A percentile compares a stretch with the other conserved stretches of the same genome.
These are phyloP conservation scores for Cordyceps cicadae DNA, from an alignment of 2,329 filamentous ascomycete genomes.

Conservation along the genomic window DNA sequence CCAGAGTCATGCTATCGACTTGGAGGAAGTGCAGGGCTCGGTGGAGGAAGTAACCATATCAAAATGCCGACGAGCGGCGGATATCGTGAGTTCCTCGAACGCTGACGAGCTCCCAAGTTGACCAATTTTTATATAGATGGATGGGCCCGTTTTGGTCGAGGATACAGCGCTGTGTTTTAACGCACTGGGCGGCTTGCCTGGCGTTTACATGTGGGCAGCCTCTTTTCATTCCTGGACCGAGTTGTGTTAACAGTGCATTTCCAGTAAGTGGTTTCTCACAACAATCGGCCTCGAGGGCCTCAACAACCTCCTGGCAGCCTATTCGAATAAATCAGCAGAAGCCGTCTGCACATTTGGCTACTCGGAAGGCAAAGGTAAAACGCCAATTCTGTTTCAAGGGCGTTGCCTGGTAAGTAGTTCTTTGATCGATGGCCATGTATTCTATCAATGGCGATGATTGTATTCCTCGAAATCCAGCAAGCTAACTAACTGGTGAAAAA, in stretches of 20 bases:
- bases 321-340: slow-evolving; percentile 83
- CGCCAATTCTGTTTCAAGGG: slow-evolving; percentile 86
- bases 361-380: slow-evolving; percentile 72
- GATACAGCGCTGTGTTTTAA: slow-evolving; percentile 93
- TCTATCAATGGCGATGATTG: too few relatives aligned
- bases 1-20: slow-evolving; percentile 64
- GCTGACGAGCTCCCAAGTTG: background rate
- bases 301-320: slow-evolving; percentile 82
- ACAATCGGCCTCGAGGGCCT: slow-evolving; percentile 74
- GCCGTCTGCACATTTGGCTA: slow-evolving; percentile 96
- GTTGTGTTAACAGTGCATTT: slow-evolving; percentile 8
- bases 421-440: background rate
- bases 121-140: slow-evolving; percentile 43
- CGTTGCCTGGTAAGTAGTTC: slow-evolving; percentile 59
- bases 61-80: slow-evolving; percentile 78
- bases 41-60: slow-evolving; percentile 85
- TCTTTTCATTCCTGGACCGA: background rate
- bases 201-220: slow-evolving; percentile 77
- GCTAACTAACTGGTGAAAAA: background rate
- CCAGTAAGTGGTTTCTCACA: slow-evolving; percentile 88
- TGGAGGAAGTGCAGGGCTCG: slow-evolving; percentile 84
- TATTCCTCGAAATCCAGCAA: background rate
- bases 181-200: slow-evolving; percentile 82
- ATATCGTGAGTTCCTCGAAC: slow-evolving; percentile 42
- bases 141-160: slow-evolving; percentile 86